Evolutionary conservation across 805 yeast genomes (phyloP), one percentile per base, ranked within the genome.

Genomic region (Candida railenensis): DNA sequence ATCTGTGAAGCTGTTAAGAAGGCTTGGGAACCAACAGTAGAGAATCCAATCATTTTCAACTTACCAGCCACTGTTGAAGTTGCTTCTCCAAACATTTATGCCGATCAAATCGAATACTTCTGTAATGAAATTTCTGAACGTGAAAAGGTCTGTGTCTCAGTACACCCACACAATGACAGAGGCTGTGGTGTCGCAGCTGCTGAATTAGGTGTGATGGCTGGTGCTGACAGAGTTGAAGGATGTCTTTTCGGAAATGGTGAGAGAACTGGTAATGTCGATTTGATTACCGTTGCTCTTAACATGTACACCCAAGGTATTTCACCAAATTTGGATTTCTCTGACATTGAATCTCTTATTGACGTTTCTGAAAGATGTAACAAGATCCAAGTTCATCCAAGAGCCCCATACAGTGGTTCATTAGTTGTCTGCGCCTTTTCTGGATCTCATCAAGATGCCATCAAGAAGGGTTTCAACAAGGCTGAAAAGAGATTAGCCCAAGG

Each of bases 101-200:
- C 95, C 37, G 95, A 87, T 62, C 94, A 86, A 73, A 82, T 87
- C 48, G 95, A 87, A 71, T 85, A 78, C 63, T 87, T 87, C 56
- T 61, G 80, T 41, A 79, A 78, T 14, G 68, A 80, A 50, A 78
- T 87, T 46, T 56, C 79, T 40, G 78, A 86, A 52, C 80, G 95
- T 53, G 87, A 85, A 47, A 83, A 76, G 53, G 78, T 87, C 20
- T 81, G 88, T 56, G 78, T 87, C 43, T 86, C 94, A 12, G 76
- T 87, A 46, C 95, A 87, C 63, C 87, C 89, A 28, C 95, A 87
- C 66, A 87, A 87, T 55, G 94, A 87, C 67, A 77, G 95, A 58
- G 95, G 95, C 19, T 86, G 92, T 63, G 91, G 87, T 12, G 91
- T 87, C n/a, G 94, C 92, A 9, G 94, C 94, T 32, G 85, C 90